Conservation (phyloP, 2,329 filamentous ascomycete species). For the Macrophomina phaseolina region DNA sequence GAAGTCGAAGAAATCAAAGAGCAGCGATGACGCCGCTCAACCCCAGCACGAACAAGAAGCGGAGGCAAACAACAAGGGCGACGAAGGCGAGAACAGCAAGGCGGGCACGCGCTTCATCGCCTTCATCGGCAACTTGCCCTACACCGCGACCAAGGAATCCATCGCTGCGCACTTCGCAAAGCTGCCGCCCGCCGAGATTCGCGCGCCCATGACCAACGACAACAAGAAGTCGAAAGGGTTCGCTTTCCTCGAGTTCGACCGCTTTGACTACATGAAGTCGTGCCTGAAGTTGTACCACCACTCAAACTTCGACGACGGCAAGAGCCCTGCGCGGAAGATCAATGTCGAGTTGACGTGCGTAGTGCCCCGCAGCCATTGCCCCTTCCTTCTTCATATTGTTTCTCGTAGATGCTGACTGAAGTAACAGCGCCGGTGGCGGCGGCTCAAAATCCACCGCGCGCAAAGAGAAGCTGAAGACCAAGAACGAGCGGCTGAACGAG, state of each 20-base stretch:
- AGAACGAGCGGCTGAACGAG: constrained; percentile 84
- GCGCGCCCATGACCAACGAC: constrained; percentile 52
- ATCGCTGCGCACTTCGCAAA: constrained; percentile 79
- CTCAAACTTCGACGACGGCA: constrained; percentile 69
- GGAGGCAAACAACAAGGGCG: constrained; percentile 35
- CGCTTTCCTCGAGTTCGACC: constrained; percentile 79
- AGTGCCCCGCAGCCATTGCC: background rate
- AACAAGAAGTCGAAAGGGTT: constrained; percentile 46
- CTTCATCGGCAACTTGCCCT: constrained; percentile 91
- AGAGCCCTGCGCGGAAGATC: constrained; percentile 72
- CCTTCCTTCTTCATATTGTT: too few species aligned
- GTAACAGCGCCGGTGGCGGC: constrained; percentile 76
- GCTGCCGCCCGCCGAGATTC: constrained; percentile 71
- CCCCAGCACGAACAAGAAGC: constrained; percentile 37
- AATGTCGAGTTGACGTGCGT: constrained; percentile 90
- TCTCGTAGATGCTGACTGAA: background rate
- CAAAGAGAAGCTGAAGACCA: constrained; percentile 77
- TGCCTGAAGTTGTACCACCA: constrained; percentile 92
- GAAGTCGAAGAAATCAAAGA: constrained; percentile 31
- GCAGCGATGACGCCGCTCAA: constrained; percentile 27
- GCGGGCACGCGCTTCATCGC: constrained; percentile 70
- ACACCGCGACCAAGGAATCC: constrained; percentile 72
- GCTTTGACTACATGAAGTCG: constrained; percentile 89
- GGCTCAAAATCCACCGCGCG: constrained; percentile 77
- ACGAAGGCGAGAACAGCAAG: constrained; percentile 32